Percentiles rank a stretch among this genome's conserved stretches.
phyloP scores from a whole-genome alignment of 345 rosid species.

The Salix caprea region DNA sequence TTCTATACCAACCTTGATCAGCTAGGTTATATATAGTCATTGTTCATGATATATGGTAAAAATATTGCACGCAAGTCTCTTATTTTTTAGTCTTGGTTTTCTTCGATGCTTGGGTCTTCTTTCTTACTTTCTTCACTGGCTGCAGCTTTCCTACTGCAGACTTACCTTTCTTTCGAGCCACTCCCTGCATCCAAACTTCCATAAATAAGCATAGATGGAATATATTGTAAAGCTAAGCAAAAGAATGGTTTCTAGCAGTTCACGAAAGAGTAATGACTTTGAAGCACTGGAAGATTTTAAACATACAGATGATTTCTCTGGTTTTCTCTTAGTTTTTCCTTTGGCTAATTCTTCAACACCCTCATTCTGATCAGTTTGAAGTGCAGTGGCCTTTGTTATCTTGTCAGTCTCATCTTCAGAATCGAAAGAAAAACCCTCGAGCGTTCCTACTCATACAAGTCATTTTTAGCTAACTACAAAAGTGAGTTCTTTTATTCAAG shows the following conservation, averaged over 20 bases:
- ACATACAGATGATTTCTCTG: conserved; percentile 58
- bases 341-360: conserved; percentile 41
- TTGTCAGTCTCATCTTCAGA: conserved; percentile 82
- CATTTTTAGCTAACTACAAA: background rate
- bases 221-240: background rate
- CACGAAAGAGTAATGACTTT: background rate
- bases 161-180: conserved; percentile 52
- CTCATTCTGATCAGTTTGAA: conserved; percentile 50
- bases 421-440: conserved; percentile 76
- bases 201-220: conserved; percentile 1
- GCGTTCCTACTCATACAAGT: conserved; percentile 53
- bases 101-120: conserved; percentile 45
- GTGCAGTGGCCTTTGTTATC: conserved; percentile 40
- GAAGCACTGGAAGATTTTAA: conserved; percentile 4
- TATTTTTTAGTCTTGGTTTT: conserved; percentile 41
- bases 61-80: background rate
- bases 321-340: conserved; percentile 55
- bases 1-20: background rate
- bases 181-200: conserved; percentile 40
- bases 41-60: background rate
- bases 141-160: conserved; percentile 52
- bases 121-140: conserved; percentile 53
- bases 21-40: background rate
- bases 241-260: background rate
- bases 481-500: background rate